Evolutionary conservation across 192 early-diverging fungal species (phyloP), one percentile per base, ranked within the genome.

Genomic region (Umbelopsis sp.): DNA sequence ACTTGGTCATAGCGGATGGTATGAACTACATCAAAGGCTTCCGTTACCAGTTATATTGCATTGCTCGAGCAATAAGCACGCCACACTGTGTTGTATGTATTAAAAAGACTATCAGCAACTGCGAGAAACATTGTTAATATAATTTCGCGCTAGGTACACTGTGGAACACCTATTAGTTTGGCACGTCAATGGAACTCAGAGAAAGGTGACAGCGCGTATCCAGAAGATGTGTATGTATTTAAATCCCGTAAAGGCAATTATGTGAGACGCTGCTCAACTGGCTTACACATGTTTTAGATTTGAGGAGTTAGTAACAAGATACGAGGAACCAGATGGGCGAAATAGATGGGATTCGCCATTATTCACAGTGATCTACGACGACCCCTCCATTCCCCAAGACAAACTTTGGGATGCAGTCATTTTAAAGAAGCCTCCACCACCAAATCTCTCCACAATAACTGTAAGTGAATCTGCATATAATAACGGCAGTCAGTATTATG

Each of bases 1-100:
- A 84, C 64, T 85, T 99, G 51, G 90, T 98, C 13, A 95, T 99
- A 52, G 94, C 87, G 8, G 98, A 99, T 72, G 84, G 86, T n/a
- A 76, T 97, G 73, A 99, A 99, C 79, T 98, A 98, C 81, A 98
- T 99, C 78, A 99, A 99, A 84, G 97, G 98, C 6, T 95, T 95
- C 74, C 85, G 98, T 70, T 99, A 98, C 82, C 96, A 98, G 79
- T 85, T 98, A 22, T 96, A 95, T 80, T 95, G 95, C 74, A 82
- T 96, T 16, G 89, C 94, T 0, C 87, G 93, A 22, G 91, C 90
- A 47, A 84, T 95, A 35, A 86, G 90, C 52, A 97, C 96, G 0
- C 92, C 97, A 7, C 90, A 93, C 47, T 97, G 95, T 67, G 87
- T 93, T 16, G 86, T 93, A 80, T 75, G 77, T 68, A 21, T 44